Evolutionary conservation across 2,329 filamentous ascomycete species (phyloP), one percentile per base, ranked within the genome.

Genomic region (Cladobotryum mycophilum): DNA sequence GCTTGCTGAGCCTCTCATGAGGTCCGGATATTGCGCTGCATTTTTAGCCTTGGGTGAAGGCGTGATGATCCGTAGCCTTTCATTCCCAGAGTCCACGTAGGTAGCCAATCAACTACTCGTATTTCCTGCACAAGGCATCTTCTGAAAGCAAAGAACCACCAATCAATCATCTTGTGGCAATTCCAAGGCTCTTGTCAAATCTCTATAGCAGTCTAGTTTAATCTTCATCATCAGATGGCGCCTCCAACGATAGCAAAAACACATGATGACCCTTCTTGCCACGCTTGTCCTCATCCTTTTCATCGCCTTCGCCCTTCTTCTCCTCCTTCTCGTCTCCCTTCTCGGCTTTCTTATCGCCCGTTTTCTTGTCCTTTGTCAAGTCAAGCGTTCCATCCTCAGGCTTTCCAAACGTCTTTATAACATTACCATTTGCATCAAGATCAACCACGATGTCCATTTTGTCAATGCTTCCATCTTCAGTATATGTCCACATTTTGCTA

Each of bases 401-500:
- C 41, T 68, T 63, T 15, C 68, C 66, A 20, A 72, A 55, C 51
- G 66, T 64, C 58, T 72, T 70, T 25, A 77, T 59, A 0, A 72
- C 66, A 30, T 72, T 73, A 0, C 78, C 77, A 5, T 78, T 56
- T 0, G 63, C 69, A 42, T 79, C 78, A 1, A 81, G 64, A 49
- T 81, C 76, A 2, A 82, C 78, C 1, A 82, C 69, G 1, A 79
- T 72, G 43, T 82, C 79, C 38, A 70, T 61, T 0, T 69, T 75
- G 56, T 82, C 80, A 3, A 82, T 64, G 49, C 70, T 78, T 3
- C 78, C 79, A 56, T 84, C 81, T 64, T 97, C 92, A 0, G 83
- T 90, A 63, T 91, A 97, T 3, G 74, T 73, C 86, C 88, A 95
- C 80, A 97, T 85, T 40, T 83, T 68, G 46, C 73, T 74, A 2